Evolutionary conservation across 2,329 filamentous ascomycete genomes (phyloP).

Genomic region (Hypoxylon sp.): DNA sequence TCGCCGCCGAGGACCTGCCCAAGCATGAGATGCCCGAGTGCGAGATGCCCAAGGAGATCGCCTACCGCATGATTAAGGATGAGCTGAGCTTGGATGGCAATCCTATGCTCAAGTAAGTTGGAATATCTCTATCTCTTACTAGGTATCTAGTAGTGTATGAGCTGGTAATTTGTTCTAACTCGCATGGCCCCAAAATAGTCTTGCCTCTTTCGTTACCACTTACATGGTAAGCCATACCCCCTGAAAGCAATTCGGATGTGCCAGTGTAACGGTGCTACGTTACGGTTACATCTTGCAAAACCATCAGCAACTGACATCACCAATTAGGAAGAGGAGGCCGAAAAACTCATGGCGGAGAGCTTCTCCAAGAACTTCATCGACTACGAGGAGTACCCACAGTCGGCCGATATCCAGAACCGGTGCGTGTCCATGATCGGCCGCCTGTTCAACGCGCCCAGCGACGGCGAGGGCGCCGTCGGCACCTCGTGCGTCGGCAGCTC

Average conservation of each 20-base stretch:
- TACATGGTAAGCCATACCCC: constrained; percentile 77
- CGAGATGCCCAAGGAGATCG: constrained; percentile 91
- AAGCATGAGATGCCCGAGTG: constrained; percentile 86
- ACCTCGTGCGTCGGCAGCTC: constrained; percentile 91
- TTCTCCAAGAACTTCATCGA: constrained; percentile 97
- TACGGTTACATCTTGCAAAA: constrained; percentile 16
- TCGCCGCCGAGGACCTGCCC: constrained; percentile 83
- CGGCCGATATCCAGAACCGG: constrained; percentile 88
- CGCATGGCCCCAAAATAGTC: constrained; percentile 59
- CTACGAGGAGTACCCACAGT: constrained; percentile 86
- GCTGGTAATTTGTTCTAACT: constrained; percentile 23
- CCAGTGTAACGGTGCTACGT: constrained; percentile 18
- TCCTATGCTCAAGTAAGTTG: constrained; percentile 80
- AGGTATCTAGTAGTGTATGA: constrained; percentile 13
- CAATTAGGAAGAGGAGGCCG: constrained; percentile 85
- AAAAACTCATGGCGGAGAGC: constrained; percentile 93
- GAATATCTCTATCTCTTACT: neutral
- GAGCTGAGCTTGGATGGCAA: constrained; percentile 92
- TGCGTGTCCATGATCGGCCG: constrained; percentile 92
- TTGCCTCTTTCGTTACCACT: constrained; percentile 94
- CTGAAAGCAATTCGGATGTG: constrained; percentile 9
- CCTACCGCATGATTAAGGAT: constrained; percentile 98
- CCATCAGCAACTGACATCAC: constrained; percentile 26
- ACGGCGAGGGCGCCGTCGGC: constrained; percentile 76
- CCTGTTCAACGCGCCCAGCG: constrained; percentile 82